Conservation (phyloP, 371 early-diverging fungal genomes). For the Actinomucor elegans region DNA sequence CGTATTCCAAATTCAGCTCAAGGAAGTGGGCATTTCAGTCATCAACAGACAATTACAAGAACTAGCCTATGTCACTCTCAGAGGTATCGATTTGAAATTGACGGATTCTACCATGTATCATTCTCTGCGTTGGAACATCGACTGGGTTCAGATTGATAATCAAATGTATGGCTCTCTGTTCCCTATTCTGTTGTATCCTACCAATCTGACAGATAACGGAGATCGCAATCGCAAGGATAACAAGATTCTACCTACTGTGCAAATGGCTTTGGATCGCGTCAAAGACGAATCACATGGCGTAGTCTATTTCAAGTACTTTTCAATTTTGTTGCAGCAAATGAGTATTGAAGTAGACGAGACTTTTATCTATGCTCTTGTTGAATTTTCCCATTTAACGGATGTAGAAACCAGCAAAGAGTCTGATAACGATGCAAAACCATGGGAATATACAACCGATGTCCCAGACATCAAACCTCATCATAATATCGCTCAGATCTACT, state of each 20-base stretch:
- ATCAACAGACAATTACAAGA: constrained; percentile 76
- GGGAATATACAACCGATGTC: constrained; percentile 61
- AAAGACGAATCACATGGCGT: constrained; percentile 91
- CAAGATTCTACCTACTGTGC: constrained; percentile 60
- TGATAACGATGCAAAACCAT: constrained; percentile 21
- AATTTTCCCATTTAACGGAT: constrained; percentile 79
- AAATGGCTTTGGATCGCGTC: constrained; percentile 66
- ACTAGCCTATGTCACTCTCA: constrained; percentile 79
- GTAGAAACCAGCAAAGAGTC: constrained; percentile 17
- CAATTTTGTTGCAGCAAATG: constrained; percentile 87
- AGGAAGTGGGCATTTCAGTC: constrained; percentile 90
- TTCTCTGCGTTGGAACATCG: constrained; percentile 70
- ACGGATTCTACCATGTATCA: constrained; percentile 78
- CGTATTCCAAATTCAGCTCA: constrained; percentile 71
- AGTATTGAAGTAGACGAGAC: constrained; percentile 92
- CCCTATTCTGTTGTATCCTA: constrained; percentile 92
- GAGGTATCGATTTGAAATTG: constrained; percentile 71
- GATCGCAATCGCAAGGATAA: constrained; percentile 33
- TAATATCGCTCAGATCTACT: constrained; percentile 79
- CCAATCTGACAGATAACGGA: constrained; percentile 69
- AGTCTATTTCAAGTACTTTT: constrained; percentile 89
- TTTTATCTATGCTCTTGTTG: constrained; percentile 81
- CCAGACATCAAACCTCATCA: constrained; percentile 72
- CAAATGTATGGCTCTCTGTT: constrained; percentile 81
- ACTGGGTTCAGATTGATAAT: constrained; percentile 96